Evolutionary conservation across 768 basidiomycete species (phyloP), one percentile per base, ranked within the genome.

Genomic region (Paxillus rubicundulus): DNA sequence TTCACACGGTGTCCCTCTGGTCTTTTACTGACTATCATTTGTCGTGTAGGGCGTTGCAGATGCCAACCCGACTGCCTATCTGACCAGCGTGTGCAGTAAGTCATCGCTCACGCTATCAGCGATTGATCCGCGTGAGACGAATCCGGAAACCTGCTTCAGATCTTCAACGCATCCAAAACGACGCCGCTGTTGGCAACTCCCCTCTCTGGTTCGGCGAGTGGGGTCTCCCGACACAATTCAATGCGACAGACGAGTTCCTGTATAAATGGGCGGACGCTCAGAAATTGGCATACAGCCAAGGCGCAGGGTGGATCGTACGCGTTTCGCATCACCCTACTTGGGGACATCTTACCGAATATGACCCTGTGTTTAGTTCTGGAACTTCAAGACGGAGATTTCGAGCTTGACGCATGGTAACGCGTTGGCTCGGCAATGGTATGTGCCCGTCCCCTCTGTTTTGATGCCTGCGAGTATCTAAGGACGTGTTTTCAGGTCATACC

Each of bases 201-300:
- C 82, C 82, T 7, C 70, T 83, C 33, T 77, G 74, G 75, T 81
- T 81, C 50, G 82, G 75, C 45, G 82, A 84, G 67, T 84, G 82
- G 82, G 75, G 78, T 16, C 74, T 89, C 18, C 63, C 85, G 10
- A 88, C 86, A 1, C 75, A 86, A 53, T 88, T 87, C 66, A 37
- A 58, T n/a, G 82, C 86, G 5, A 79, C 82, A 2, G 77, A 87
- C 47, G 76, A 62, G 0, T 88, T 89, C 72, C 65, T 88, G 39
- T 54, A 46, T 52, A 68, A 85, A 61, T 88, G 87, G 87, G 87
- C 85, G 10, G 87, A 89, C 58, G 85, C 87, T 21, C 87, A 89
- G 66, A 89, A 89, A 64, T 67, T 81, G 36, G 73, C 78, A 1
- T 88, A 87, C 48, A 75, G 77, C 49, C 68, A 84, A 54, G 74